Base-by-base conservation (phyloP, 495 filamentous ascomycete genomes). In the Collariella sp. region DNA sequence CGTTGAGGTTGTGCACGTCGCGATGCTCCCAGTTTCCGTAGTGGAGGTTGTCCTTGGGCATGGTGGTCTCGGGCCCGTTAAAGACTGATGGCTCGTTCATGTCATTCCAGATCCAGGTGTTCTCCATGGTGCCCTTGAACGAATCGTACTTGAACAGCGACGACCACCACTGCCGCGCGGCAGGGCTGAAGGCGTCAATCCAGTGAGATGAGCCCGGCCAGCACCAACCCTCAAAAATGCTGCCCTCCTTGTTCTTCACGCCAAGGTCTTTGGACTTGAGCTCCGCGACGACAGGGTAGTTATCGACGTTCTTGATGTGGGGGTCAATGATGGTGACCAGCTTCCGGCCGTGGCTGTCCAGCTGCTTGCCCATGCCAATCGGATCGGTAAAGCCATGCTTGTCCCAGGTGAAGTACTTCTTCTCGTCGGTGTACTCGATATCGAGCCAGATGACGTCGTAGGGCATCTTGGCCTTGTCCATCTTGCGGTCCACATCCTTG, bases 71-170 rank as follows among this genome's bases (percentile, higher is more conserved):
- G 0, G 93, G 93, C 0, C 93, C 93, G 64, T 96, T 95, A 76
- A 98, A 98, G 7, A 98, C 93, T 0, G 93, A 96, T 0, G 93
- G 93, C 72, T 98, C 93, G 62, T 96, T 98, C 93, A 98, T 98
- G 65, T 98, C 93, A 68, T 98, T 98, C 93, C 93, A 98, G 65
- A 97, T 84, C 73, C 88, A 96, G 4, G 85, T 80, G 64, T 96
- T 97, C 35, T 83, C 70, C 60, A 83, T 76, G 4, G 88, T 84
- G 44, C 88, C 89, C 66, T 87, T 86, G 76, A 94, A 96, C 40
- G 69, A 78, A 64, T 88, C 83, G 62, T 89, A 96, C 57, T 86
- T 85, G 78, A 94, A 96, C 7, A 96, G 80, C 12, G 75, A 69
- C 40, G 78, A 81, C 93, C 93, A 98, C 94, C 94, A 98, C 45